phyloP scores from a whole-genome alignment of 106 monocot species.

The Dendrobium huoshanense region DNA sequence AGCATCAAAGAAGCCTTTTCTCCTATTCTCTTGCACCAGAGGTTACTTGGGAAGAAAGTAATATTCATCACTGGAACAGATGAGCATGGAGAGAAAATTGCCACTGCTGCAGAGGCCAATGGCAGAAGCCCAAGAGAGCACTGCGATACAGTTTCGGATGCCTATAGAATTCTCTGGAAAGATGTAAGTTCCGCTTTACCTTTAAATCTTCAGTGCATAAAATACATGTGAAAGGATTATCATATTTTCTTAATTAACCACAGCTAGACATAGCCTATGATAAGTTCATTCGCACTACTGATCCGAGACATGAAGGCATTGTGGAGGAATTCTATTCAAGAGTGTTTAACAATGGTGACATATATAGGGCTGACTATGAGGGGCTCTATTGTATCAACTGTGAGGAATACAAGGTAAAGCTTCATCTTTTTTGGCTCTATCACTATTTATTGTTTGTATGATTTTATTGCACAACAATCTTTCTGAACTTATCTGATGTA shows the following conservation, averaged over 20 bases:
- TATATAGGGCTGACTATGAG: slow-evolving; percentile 90
- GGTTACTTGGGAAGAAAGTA: slow-evolving; percentile 72
- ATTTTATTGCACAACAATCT: neutral
- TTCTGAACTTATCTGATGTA: too few relatives aligned
- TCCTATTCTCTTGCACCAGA: slow-evolving; percentile 30
- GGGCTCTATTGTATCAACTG: slow-evolving; percentile 93
- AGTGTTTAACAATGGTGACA: slow-evolving; percentile 79
- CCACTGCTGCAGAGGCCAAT: slow-evolving; percentile 64
- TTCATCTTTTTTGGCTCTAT: neutral
- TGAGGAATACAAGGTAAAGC: slow-evolving; percentile 91
- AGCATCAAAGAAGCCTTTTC: slow-evolving; percentile 5
- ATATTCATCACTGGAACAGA: slow-evolving; percentile 93
- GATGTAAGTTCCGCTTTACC: slow-evolving; percentile 40
- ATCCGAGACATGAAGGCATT: slow-evolving; percentile 68
- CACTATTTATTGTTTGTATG: neutral
- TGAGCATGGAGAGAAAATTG: slow-evolving; percentile 98
- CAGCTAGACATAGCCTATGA: slow-evolving; percentile 90
- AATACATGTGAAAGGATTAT: neutral
- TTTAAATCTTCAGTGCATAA: neutral
- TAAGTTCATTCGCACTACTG: slow-evolving; percentile 92
- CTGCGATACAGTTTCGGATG: slow-evolving; percentile 66
- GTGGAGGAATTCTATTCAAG: slow-evolving; percentile 91
- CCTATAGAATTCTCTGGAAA: slow-evolving; percentile 76
- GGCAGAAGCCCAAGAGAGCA: slow-evolving; percentile 65
- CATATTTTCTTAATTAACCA: slow-evolving; percentile 13